A percentile compares a stretch with the other conserved stretches of the same genome.
phyloP scores from a whole-genome alignment of 768 basidiomycete genomes.

The Hirschioporus abietinus region DNA sequence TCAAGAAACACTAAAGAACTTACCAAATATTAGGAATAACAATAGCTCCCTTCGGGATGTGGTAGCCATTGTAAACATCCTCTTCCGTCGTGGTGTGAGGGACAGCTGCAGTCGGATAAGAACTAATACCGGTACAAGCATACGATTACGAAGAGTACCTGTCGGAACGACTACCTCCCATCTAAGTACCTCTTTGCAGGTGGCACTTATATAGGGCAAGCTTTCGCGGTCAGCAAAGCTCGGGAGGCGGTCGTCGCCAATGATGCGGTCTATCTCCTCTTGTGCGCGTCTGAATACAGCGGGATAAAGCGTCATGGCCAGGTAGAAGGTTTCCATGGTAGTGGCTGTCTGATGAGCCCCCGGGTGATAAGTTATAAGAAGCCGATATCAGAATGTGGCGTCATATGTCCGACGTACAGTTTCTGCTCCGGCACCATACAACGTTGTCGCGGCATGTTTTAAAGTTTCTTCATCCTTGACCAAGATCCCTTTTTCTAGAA shows the following conservation, averaged over 20 bases:
- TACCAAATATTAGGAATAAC: constrained; percentile 59
- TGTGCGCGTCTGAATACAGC: not conserved
- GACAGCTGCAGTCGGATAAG: constrained; percentile 10
- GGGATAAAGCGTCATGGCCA: not conserved
- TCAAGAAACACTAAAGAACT: not conserved
- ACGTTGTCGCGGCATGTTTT: not conserved
- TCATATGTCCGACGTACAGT: constrained; percentile 9
- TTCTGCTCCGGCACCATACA: constrained; percentile 14
- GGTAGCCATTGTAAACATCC: constrained; percentile 38
- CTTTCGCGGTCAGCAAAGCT: not conserved
- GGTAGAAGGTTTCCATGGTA: not conserved
- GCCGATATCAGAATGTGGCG: not conserved
- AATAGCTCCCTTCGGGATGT: constrained; percentile 52
- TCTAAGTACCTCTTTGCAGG: not conserved
- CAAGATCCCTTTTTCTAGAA: not conserved
- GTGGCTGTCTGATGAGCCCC: not conserved
- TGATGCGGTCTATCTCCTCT: not conserved
- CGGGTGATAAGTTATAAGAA: not conserved
- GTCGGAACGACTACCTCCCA: not conserved
- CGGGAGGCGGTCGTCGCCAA: not conserved
- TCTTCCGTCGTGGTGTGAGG: constrained; percentile 31
- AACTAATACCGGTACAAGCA: not conserved
- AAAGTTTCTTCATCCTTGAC: not conserved
- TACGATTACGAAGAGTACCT: not conserved
- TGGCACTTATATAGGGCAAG: not conserved